Base-by-base conservation (phyloP, 208 protist species). In the Trypanosoma grayi region DNA sequence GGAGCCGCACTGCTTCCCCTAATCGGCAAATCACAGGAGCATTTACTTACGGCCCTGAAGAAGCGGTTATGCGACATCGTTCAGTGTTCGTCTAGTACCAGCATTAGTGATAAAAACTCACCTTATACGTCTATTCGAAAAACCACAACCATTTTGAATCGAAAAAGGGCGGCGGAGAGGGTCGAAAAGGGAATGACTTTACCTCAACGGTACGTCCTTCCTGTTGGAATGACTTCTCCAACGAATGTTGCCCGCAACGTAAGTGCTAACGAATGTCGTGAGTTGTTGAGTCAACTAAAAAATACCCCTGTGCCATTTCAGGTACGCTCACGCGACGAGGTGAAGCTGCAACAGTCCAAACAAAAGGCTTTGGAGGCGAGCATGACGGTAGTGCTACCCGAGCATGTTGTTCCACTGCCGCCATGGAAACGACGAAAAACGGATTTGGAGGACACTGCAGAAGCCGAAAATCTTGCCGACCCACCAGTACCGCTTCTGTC, bases 241-340 rank as follows among this genome's bases (percentile, higher is more conserved):
- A 58, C 45, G 2, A 54, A 61, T 54, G 57, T 71, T 1, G 51
- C 51, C 4, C 37, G 36, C 9, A 34, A 8, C 40, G 28, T 63
- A 25, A 33, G 30, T 39, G 6, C n/a, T 54, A 44, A 16, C 13
- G 65, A 66, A 4, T 56, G 55, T 2, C 30, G 30, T 48, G 62
- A 60, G 44, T 50, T 76, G 14, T 51, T 70, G 27, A 65, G 46
- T n/a, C 14, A 28, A 44, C 43, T 77, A 16, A 48, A 43, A 45
- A 34, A 60, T 44, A 13, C 25, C 25, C 46, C 66, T 28, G 11
- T 64, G 41, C 69, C 66, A 4, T 62, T 76, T 41, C 33, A 52
- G 10, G 75, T 66, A 10, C 66, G 62, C 36, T 65, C 61, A 45
- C 54, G 56, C 34, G 65, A 67, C 9, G 70, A 72, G 46, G 31